Evolutionary conservation across 108 stramenopile genomes (phyloP), one percentile per base, ranked within the genome.

Genomic region (Pseudonitzschia delicatissima): DNA sequence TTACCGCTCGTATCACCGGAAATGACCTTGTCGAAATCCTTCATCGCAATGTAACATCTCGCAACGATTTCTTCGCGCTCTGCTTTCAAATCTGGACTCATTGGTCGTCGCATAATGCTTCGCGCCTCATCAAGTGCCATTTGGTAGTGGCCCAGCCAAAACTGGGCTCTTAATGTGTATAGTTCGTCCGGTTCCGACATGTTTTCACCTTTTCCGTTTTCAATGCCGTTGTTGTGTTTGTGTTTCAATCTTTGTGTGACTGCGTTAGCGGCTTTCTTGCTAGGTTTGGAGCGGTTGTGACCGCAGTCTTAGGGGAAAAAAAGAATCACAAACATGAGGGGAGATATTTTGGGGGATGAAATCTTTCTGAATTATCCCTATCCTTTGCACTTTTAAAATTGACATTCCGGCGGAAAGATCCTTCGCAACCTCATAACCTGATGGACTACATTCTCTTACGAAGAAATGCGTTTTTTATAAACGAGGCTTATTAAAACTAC

Each of bases 151-250:
- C 97, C 98, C 57, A 99, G 76, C 94, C 94, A 97, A 82, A 84
- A 99, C 62, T 93, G 95, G 85, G 96, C 96, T 45, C 98, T 87
- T 44, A 99, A 78, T 45, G 98, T 98, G 93, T 95, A 99, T 57
- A 99, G 90, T 67, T 99, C 98, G 77, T 99, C 98, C 8, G 97
- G 96, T 73, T 97, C 96, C 68, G 91, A 55, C 53, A 55, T 55
- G 31, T 27, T 55, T 31, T 31, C 18, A 31, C 5, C 5, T 27
- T 27, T 8, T 33, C n/a, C 8, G 28, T 55, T 15, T 33, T 18
- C 47, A 48, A 2, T 55, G 53, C 32, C n/a, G 27, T 28, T 33
- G 25, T 55, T 55, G 31, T 17, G 29, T 33, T 55, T 55, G 29
- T n/a, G 28, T 4, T 31, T 27, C 6, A 5, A 28, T 55, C 17